phyloP scores from a whole-genome alignment of 2,329 filamentous ascomycete species.

The Trichoderma oligosporum region DNA sequence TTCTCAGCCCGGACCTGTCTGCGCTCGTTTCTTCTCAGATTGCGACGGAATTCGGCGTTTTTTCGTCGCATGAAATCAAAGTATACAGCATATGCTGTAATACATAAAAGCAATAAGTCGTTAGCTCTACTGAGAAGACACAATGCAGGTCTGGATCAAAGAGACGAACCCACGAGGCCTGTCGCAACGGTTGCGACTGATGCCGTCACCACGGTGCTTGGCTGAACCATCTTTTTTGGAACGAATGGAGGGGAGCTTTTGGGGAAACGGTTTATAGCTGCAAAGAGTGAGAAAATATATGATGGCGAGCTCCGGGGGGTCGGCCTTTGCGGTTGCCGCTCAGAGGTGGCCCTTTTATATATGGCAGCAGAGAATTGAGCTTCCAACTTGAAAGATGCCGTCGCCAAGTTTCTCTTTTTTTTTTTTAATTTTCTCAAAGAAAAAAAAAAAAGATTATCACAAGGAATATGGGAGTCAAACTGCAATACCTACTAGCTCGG shows the following conservation, averaged over 20 bases:
- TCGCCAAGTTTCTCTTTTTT: conserved; percentile 8
- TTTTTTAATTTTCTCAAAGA: neutral
- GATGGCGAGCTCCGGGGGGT: conserved; percentile 7
- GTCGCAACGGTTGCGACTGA: conserved; percentile 59
- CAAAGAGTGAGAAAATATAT: conserved; percentile 11
- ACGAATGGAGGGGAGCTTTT: conserved; percentile 13
- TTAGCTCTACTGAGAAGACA: neutral
- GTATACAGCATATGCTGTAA: conserved; percentile 60
- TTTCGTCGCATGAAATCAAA: conserved; percentile 65
- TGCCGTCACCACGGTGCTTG: conserved; percentile 56
- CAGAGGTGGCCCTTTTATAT: neutral
- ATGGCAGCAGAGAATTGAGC: conserved; percentile 8
- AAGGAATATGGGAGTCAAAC: conserved; percentile 17
- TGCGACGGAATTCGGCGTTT: conserved; percentile 62
- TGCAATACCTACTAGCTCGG: conserved; percentile 18
- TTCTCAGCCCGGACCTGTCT: conserved; percentile 67
- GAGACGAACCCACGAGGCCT: conserved; percentile 52
- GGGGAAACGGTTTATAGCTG: neutral
- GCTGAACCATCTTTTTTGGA: conserved; percentile 42
- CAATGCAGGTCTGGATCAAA: neutral
- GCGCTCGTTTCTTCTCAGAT: conserved; percentile 71
- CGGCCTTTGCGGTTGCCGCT: conserved; percentile 3
- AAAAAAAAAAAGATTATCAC: conserved; percentile 8
- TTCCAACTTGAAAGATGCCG: neutral
- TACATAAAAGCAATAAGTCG: neutral